Conservation (phyloP, 495 filamentous ascomycete genomes). For the Massariosphaeria phaeospora region DNA sequence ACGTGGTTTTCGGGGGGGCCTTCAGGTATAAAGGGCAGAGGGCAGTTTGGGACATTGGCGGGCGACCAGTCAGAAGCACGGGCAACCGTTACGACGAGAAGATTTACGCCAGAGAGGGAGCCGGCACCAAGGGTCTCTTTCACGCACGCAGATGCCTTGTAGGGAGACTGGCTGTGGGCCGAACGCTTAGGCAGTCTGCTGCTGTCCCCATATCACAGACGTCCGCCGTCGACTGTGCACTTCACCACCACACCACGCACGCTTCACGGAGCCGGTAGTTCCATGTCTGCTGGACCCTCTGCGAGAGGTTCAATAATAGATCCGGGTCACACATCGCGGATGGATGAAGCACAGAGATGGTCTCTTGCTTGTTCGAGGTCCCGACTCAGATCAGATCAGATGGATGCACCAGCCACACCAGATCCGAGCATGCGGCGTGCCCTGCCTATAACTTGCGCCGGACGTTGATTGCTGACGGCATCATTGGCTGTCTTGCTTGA, state of each 20-base stretch:
- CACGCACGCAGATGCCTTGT: too few species aligned
- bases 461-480: background rate
- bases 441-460: background rate
- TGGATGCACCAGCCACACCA: conserved; percentile 3
- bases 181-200: too few species aligned
- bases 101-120: conserved; percentile 20
- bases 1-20: conserved; percentile 2
- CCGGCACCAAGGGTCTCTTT: conserved; percentile 7
- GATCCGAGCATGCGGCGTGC: background rate
- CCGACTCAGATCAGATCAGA: conserved; percentile 5
- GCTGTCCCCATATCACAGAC: too few species aligned
- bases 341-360: conserved; percentile 2
- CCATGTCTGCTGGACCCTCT: too few species aligned
- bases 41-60: conserved; percentile 25
- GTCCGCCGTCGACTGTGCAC: too few species aligned
- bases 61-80: conserved; percentile 25
- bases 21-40: conserved; percentile 23
- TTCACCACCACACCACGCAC: background rate
- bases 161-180: too few species aligned
- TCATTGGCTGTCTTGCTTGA: background rate
- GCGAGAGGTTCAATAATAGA: too few species aligned
- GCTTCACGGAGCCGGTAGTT: too few species aligned
- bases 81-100: conserved; percentile 24
- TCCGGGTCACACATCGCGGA: conserved; percentile 4
- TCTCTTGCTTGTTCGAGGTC: conserved; percentile 1